Percentiles rank a stretch among this genome's conserved stretches.
phyloP scores from a whole-genome alignment of 805 yeast genomes.

The Ascoidea tarda region DNA sequence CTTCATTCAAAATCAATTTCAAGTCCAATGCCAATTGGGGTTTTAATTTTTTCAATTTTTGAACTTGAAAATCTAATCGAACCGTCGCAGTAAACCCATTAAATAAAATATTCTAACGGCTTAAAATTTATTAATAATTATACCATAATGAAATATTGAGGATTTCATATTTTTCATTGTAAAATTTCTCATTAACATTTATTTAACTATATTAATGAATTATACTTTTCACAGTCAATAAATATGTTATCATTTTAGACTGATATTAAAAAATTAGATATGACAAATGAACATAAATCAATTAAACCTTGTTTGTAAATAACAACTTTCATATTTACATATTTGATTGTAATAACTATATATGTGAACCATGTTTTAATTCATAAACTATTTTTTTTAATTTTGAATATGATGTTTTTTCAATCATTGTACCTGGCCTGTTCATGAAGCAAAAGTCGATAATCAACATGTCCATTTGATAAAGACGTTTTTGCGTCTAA shows the following conservation, averaged over 20 bases:
- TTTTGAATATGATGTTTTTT: neutral
- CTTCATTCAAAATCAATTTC: neutral
- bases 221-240: too few species aligned
- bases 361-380: constrained; percentile 1
- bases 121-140: too few species aligned
- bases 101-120: neutral
- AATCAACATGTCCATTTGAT: neutral
- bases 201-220: too few species aligned
- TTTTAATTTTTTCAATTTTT: too few species aligned
- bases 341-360: constrained; percentile 1
- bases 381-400: constrained; percentile 4
- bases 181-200: too few species aligned
- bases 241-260: too few species aligned
- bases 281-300: neutral
- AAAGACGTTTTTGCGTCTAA: constrained; percentile 7
- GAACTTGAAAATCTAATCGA: neutral
- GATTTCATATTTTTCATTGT: too few species aligned
- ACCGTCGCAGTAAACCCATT: neutral
- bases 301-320: neutral
- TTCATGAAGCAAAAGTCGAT: neutral
- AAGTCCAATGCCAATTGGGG: neutral
- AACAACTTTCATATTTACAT: neutral
- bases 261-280: too few species aligned
- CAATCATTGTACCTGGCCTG: neutral
- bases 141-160: too few species aligned